A percentile compares a stretch with the other conserved stretches of the same genome.
These are phyloP conservation scores for Cryphonectria naterciae DNA, from an alignment of 2,329 filamentous ascomycete genomes.

Conservation along the genomic window DNA sequence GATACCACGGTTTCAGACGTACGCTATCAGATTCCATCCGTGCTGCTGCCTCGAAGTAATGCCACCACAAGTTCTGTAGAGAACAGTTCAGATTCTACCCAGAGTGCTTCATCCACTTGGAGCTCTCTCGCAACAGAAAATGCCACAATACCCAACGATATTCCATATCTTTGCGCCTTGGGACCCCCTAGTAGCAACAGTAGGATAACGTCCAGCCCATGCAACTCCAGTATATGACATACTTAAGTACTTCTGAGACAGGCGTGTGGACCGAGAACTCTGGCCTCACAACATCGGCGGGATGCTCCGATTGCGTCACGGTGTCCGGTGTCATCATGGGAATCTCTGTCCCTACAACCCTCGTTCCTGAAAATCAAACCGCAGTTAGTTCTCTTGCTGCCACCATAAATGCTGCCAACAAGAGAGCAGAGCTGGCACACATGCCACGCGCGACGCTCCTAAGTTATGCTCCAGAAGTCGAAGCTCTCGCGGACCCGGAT, in stretches of 20 bases:
- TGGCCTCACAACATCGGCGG: not conserved
- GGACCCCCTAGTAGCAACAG: too few species aligned
- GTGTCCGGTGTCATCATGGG: not conserved
- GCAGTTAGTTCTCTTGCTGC: not conserved
- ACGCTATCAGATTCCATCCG: too few species aligned
- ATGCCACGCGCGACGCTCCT: not conserved
- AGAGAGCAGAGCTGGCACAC: not conserved
- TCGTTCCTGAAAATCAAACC: not conserved
- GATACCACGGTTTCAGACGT: too few species aligned
- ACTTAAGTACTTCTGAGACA: not conserved
- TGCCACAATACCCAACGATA: too few species aligned
- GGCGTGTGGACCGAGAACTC: not conserved
- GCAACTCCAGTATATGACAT: too few species aligned
- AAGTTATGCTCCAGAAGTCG: not conserved
- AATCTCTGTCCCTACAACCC: not conserved
- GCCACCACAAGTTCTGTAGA: too few species aligned
- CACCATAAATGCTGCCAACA: not conserved
- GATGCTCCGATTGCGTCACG: not conserved
- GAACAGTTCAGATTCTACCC: too few species aligned
- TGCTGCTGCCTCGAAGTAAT: too few species aligned
- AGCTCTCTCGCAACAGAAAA: too few species aligned
- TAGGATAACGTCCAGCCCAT: too few species aligned
- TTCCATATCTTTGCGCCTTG: too few species aligned
- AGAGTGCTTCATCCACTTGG: too few species aligned
- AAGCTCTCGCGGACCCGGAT: not conserved